Base-by-base conservation (phyloP, 2,329 filamentous ascomycete species). In the Colletotrichum sp. region DNA sequence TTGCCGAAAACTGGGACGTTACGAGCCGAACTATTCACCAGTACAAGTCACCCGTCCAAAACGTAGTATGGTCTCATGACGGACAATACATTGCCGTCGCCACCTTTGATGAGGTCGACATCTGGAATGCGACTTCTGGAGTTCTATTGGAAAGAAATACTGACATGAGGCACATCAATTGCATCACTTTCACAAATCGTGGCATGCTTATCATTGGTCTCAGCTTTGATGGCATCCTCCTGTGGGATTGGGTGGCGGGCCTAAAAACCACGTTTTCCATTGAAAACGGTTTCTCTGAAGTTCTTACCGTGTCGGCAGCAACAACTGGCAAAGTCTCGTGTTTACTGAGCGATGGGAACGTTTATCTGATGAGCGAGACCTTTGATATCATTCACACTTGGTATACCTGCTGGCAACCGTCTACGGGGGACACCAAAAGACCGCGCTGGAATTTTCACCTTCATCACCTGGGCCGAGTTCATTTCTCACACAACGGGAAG, bases 11-110 rank as follows among this genome's bases (percentile, higher is more conserved):
- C 6, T 48, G 43, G 43, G 43, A 48, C 3, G 0, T 7, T 3
- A 48, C 43, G 4, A n/a, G 18, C 9, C 43, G 43, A 13, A 48
- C 18, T 12, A 1, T 48, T 4, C 43, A 48, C 6, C 43, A 22
- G 10, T 48, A 13, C n/a, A n/a, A 12, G 3, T 48, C 39, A n/a
- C 0, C 0, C 3, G 39, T n/a, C 18, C 1, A 3, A n/a, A 3
- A 1, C 3, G 1, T 48, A 1, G 18, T 3, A 0, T 48, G 43
- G 43, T 48, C 43, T 22, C 43, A 22, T 22, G 43, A 48, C n/a
- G 43, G 43, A 7, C 9, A 22, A 7, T 2, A 48, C 43, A 7
- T 48, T 48, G 18, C 39, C 0, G 9, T n/a, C 18, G 18, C 5
- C 8, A 39, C 16, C 1, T 18, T 5, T 39, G 8, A 43, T n/a